Base-by-base conservation (phyloP, 2,329 filamentous ascomycete species). In the Magnaporthiopsis poae region DNA sequence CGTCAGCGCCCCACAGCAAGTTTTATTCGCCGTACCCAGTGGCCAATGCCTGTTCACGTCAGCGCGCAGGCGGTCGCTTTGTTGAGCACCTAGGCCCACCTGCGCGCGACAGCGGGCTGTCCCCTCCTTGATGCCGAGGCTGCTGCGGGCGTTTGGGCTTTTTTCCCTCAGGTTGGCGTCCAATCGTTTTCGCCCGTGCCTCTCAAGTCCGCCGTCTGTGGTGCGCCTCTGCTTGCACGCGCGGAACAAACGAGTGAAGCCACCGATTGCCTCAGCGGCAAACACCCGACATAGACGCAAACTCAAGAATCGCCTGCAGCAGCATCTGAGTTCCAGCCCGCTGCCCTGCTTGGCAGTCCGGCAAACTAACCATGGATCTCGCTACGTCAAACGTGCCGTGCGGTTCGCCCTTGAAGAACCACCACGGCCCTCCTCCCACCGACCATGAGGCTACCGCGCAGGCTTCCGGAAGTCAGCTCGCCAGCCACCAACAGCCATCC, bases 401-500 rank as follows among this genome's bases (percentile, higher is more conserved):
- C 67, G 68, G 68, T 33, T 62, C 71, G 7, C 60, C 69, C 2
- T 56, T 66, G 29, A 67, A 56, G 29, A 67, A 56, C 65, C 68
- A 68, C 62, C 27, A 56, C 39, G 18, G 65, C 31, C 31, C 65
- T n/a, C 69, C 35, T 15, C n/a, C 8, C 8, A 12, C 69, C 39
- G 70, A 79, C 69, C 77, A 78, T 61, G 70, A 71, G 33, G 29
- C 73, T 5, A 73, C 76, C 15, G 78, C 77, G 25, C 73, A 70
- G 63, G 75, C 77, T 36, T 83, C 82, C 2, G 79, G 81, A 27
- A 75, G 77, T 7, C 75, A 81, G 64, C 66, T 73, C 65, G 71
- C 73, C 52, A 73, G 75, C 70, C 67, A 69, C 64, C 65, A 74
- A 73, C 65, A 73, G 68, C 67, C 78, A 5, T 66, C 67, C 13